Percentiles rank a stretch among this genome's conserved stretches.
These are phyloP conservation scores for Hymenoscyphus scutula DNA, from an alignment of 2,329 filamentous ascomycete genomes.

Conservation along the genomic window DNA sequence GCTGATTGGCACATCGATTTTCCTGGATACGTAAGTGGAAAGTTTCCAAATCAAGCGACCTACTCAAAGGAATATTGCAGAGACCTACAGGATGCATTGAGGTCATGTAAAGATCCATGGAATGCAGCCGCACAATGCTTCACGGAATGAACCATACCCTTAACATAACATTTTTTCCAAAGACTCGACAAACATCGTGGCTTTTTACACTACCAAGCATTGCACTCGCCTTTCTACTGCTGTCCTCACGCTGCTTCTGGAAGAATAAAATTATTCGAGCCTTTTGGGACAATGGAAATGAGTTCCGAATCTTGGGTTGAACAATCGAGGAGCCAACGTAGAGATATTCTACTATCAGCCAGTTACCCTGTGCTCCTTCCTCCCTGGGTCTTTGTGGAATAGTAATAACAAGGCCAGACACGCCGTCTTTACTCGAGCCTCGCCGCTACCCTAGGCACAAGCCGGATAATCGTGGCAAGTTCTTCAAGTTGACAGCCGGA, in stretches of 20 bases:
- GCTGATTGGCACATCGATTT: not conserved
- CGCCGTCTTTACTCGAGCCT: constrained; percentile 8
- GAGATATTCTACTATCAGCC: too few relatives aligned
- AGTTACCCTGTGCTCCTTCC: not conserved
- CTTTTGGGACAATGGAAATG: not conserved
- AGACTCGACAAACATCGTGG: constrained; percentile 7
- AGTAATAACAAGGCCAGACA: constrained; percentile 18
- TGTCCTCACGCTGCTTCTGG: too few relatives aligned
- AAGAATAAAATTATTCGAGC: too few relatives aligned
- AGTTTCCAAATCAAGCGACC: not conserved
- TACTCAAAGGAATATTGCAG: constrained; percentile 8
- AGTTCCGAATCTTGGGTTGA: too few relatives aligned
- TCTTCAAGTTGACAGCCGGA: constrained; percentile 23
- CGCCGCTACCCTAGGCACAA: constrained; percentile 15
- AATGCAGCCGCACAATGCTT: constrained; percentile 18
- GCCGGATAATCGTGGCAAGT: constrained; percentile 14
- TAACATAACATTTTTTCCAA: not conserved
- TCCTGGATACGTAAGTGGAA: not conserved
- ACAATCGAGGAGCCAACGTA: too few relatives aligned
- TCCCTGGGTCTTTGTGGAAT: constrained; percentile 9
- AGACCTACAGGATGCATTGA: constrained; percentile 18
- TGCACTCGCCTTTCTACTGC: too few relatives aligned
- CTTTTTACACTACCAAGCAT: not conserved
- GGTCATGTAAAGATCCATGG: constrained; percentile 19
- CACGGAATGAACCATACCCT: not conserved